phyloP scores from a whole-genome alignment of 2,329 filamentous ascomycete genomes.

The Cladosporium oxysporum region DNA sequence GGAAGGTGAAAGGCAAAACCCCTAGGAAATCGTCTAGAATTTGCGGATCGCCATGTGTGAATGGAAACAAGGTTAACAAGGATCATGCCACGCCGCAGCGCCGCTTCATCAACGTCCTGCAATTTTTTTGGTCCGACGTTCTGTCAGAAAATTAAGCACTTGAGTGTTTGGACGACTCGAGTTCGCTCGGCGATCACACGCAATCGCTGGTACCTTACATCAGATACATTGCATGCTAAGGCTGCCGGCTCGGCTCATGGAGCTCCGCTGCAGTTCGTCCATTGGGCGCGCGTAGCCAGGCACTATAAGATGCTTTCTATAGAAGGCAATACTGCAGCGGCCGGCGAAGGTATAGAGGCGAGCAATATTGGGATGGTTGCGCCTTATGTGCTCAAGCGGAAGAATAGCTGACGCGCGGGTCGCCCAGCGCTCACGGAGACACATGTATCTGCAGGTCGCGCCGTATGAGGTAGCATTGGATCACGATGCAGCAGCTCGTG shows the following conservation, averaged over 20 bases:
- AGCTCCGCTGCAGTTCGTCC: not conserved
- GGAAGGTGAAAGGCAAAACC: not conserved
- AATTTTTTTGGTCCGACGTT: not conserved
- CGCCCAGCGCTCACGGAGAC: not conserved
- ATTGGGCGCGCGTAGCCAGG: not conserved
- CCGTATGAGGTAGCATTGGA: constrained; percentile 15
- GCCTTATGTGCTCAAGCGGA: not conserved
- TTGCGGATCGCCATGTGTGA: not conserved
- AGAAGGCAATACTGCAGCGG: not conserved
- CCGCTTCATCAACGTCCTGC: not conserved
- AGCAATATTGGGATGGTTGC: constrained; percentile 1
- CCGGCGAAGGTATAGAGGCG: constrained; percentile 2
- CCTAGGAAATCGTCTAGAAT: not conserved
- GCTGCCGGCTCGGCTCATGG: constrained; percentile 4
- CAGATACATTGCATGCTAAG: not conserved
- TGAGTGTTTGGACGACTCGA: not conserved
- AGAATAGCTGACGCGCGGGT: not conserved
- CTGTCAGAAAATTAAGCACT: not conserved
- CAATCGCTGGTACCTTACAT: constrained; percentile 3
- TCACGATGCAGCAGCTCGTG: constrained; percentile 15
- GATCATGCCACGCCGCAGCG: not conserved
- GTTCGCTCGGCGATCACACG: not conserved
- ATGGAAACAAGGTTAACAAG: not conserved
- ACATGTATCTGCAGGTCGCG: constrained; percentile 13
- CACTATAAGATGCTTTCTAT: constrained; percentile 6